Evolutionary conservation across 2,329 filamentous ascomycete genomes (phyloP).

Genomic region (Bipolaris bicolor): DNA sequence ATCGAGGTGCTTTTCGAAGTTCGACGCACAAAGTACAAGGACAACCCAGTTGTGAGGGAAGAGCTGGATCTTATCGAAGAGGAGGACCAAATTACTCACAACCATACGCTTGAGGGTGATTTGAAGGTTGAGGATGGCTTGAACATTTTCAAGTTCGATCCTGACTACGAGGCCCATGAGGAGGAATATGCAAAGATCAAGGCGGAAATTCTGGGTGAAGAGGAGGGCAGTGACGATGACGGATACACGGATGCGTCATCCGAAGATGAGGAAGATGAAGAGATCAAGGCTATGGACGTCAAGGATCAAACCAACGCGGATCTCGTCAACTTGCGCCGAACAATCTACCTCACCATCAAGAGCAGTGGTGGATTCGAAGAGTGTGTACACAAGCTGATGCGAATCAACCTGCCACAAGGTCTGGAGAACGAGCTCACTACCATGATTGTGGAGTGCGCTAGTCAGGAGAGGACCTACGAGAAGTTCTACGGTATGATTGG

Average conservation of each 20-base stretch:
- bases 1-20: constrained; percentile 98
- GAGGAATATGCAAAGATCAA: constrained; percentile 88
- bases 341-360: constrained; percentile 98
- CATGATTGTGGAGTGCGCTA: constrained; percentile 97
- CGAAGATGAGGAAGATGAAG: constrained; percentile 75
- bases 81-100: constrained; percentile 96
- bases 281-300: constrained; percentile 88
- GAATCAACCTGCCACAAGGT: constrained; percentile 81
- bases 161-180: constrained; percentile 89
- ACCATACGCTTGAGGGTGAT: constrained; percentile 75
- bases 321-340: constrained; percentile 88
- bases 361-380: constrained; percentile 95
- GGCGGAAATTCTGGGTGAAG: constrained; percentile 89
- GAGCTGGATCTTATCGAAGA: constrained; percentile 96
- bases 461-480: constrained; percentile 94
- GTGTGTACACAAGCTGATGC: constrained; percentile 93
- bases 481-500: constrained; percentile 97
- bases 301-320: constrained; percentile 98
- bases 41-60: constrained; percentile 87
- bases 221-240: constrained; percentile 69
- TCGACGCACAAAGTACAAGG: constrained; percentile 94
- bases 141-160: constrained; percentile 94
- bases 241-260: constrained; percentile 69
- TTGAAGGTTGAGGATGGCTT: constrained; percentile 82
- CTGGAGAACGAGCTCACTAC: constrained; percentile 89